Percentiles rank a stretch among this genome's conserved stretches.
phyloP scores from a whole-genome alignment of 2,329 filamentous ascomycete species.

The Talaromyces sp. region DNA sequence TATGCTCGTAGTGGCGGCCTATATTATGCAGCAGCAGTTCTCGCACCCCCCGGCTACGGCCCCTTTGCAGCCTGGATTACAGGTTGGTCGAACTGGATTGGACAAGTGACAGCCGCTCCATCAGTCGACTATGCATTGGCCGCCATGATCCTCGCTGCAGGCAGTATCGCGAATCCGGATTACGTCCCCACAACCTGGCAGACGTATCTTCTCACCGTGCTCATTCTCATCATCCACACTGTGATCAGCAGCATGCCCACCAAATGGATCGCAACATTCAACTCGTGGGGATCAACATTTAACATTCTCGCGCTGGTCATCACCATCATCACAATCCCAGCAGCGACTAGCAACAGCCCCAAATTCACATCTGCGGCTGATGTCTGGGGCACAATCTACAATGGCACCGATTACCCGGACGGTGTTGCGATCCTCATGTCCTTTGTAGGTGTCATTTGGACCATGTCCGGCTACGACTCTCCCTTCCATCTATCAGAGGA shows the following conservation, averaged over 20 bases:
- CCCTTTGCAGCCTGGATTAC: conserved; percentile 68
- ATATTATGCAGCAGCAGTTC: conserved; percentile 71
- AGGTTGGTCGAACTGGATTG: conserved; percentile 69
- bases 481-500: conserved; percentile 74
- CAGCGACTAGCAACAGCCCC: conserved; percentile 56
- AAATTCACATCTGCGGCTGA: conserved; percentile 58
- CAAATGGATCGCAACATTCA: conserved; percentile 67
- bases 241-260: conserved; percentile 70
- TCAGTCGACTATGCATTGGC: conserved; percentile 66
- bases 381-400: conserved; percentile 66
- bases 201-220: conserved; percentile 64
- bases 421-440: conserved; percentile 69
- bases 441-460: conserved; percentile 70
- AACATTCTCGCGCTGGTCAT: conserved; percentile 67
- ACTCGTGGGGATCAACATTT: conserved; percentile 67
- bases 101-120: conserved; percentile 65
- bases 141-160: conserved; percentile 70
- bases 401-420: conserved; percentile 65
- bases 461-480: conserved; percentile 65
- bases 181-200: conserved; percentile 67
- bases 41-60: conserved; percentile 65
- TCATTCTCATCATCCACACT: conserved; percentile 67
- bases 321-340: conserved; percentile 68
- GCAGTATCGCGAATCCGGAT: conserved; percentile 64
- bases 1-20: conserved; percentile 59